These are phyloP conservation scores for Nakazawaea pomicola DNA, from an alignment of 805 yeast genomes.

Conservation along the genomic window DNA sequence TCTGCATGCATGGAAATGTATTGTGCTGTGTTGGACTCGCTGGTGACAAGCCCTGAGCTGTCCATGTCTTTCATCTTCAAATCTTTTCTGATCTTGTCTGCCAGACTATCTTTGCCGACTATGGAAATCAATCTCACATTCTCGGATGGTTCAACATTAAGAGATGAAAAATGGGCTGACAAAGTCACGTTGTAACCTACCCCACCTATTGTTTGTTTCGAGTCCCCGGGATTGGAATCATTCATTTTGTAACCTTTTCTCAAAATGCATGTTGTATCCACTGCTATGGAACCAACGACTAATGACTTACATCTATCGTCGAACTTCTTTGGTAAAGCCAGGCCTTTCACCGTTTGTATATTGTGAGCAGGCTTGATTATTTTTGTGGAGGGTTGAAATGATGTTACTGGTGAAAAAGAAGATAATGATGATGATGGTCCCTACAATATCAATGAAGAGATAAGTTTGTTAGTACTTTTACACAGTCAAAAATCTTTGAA, in stretches of 20 bases:
- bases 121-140: slow-evolving; percentile 44
- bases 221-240: slow-evolving; percentile 74
- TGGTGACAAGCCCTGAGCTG: slow-evolving; percentile 34
- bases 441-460: background rate
- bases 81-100: slow-evolving; percentile 31
- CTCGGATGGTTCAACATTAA: slow-evolving; percentile 18
- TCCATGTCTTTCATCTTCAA: slow-evolving; percentile 26
- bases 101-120: slow-evolving; percentile 57
- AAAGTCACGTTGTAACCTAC: slow-evolving; percentile 76
- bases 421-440: background rate
- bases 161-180: slow-evolving; percentile 42
- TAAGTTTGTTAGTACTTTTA: slow-evolving; percentile 2
- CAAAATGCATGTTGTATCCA: slow-evolving; percentile 61
- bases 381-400: slow-evolving; percentile 4
- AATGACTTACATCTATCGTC: slow-evolving; percentile 22
- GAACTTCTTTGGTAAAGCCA: background rate
- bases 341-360: no score
- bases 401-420: no score
- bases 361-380: no score
- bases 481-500: slow-evolving; percentile 7
- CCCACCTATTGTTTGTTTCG: slow-evolving; percentile 65
- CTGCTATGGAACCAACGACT: slow-evolving; percentile 72
- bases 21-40: slow-evolving; percentile 50
- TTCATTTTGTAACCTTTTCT: slow-evolving; percentile 26
- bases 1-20: slow-evolving; percentile 60